Conservation (phyloP, 441 rosid genomes). For the Corymbia citriodora region DNA sequence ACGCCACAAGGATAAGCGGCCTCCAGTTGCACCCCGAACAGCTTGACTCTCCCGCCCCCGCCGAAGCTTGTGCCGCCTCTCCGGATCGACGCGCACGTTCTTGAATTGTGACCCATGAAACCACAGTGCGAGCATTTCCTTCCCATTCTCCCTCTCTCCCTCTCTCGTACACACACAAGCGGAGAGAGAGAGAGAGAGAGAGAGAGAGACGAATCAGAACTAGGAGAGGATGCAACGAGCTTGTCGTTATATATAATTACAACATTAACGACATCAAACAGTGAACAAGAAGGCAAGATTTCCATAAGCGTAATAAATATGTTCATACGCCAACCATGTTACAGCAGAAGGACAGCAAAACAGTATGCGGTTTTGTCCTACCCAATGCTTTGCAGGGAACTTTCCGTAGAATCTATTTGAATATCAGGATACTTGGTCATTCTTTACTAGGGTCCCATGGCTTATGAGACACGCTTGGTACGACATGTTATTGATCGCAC, state of each 20-base stretch:
- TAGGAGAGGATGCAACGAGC: not conserved
- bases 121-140: constrained; percentile 30
- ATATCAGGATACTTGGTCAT: not conserved
- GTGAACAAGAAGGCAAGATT: not conserved
- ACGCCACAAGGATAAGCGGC: not conserved
- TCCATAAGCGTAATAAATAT: not conserved
- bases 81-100: constrained; percentile 11
- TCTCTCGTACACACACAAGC: not conserved
- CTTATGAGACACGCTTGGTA: not conserved
- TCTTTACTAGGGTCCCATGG: not conserved
- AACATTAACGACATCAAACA: not conserved
- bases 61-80: not conserved
- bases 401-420: not conserved
- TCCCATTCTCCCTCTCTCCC: constrained; percentile 3
- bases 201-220: not conserved
- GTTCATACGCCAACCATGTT: not conserved
- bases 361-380: not conserved
- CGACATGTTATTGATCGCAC: not conserved
- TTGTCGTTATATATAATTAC: not conserved
- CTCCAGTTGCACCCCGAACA: constrained; percentile 16
- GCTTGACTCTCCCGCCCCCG: constrained; percentile 5
- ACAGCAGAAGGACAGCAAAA: not conserved
- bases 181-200: not conserved
- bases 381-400: not conserved
- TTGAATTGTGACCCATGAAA: constrained; percentile 20